Base-by-base conservation (phyloP, 495 filamentous ascomycete genomes). In the Penicillium fimorum region DNA sequence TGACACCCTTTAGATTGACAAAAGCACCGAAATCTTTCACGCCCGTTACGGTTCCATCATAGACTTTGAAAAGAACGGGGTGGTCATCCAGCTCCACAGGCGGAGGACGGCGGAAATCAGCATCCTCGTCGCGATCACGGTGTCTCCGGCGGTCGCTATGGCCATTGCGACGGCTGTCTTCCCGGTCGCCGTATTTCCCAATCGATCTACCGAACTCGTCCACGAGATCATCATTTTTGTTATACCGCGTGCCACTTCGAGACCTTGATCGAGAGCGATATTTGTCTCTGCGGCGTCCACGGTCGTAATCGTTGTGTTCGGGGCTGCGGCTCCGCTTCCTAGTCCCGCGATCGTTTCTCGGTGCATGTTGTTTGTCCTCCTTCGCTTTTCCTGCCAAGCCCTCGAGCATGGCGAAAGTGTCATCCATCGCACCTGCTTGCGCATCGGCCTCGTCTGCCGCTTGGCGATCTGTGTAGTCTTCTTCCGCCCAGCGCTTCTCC, bases 21-120 rank as follows among this genome's bases (percentile, higher is more conserved):
- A 98, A 98, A 12, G 87, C 90, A 33, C 94, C 94, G 73, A 97
- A 98, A 60, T 96, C 89, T 67, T 96, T 97, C 30, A 97, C 79
- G 0, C 92, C 91, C 3, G 90, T 96, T 41, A 97, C 87, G 56
- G 84, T 84, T 15, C 94, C 94, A 64, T 90, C 84, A 66, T 98
- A 98, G 1, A 96, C 75, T 68, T 98, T 98, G 79, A 85, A 88
- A 13, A 96, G 71, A 24, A 89, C 76, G 0, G 93, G 92, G 7
- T 83, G 74, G 46, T 93, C 87, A 74, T 98, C 94, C 30, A 90
- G 64, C 65, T 97, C 93, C 3, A 83, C 80, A 6, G 83, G 85
- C 2, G 90, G 90, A 2, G 89, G 88, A 38, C 82, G 79, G 58
- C 83, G 82, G 62, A 93, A 89, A 47, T 86, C 79, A 43, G 89